These are phyloP conservation scores for Populus hybrid DNA, from an alignment of 441 rosid genomes.

Conservation along the genomic window DNA sequence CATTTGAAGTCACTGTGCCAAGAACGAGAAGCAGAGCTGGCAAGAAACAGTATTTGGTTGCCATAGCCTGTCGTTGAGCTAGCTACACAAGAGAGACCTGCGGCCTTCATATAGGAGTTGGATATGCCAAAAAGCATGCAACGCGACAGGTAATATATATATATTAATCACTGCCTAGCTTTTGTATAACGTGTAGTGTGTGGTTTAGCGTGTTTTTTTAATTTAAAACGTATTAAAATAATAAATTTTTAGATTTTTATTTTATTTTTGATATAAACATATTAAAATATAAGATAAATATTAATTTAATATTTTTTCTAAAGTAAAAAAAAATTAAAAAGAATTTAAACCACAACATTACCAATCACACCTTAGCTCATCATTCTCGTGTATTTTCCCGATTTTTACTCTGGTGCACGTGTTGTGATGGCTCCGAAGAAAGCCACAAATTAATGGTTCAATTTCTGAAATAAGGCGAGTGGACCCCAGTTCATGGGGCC, in stretches of 20 bases:
- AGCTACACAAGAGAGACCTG: neutral
- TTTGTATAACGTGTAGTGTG: too few species aligned
- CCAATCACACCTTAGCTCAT: neutral
- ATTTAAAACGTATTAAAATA: too few species aligned
- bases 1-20: neutral
- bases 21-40: constrained; percentile 5
- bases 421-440: neutral
- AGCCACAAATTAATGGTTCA: neutral
- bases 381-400: neutral
- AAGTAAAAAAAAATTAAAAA: too few species aligned
- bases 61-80: constrained; percentile 4
- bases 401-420: neutral
- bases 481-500: neutral
- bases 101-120: neutral
- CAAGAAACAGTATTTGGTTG: neutral
- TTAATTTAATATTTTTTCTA: too few species aligned
- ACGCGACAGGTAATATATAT: too few species aligned
- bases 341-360: too few species aligned
- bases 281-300: too few species aligned
- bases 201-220: too few species aligned
- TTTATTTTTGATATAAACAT: too few species aligned
- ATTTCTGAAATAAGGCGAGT: neutral
- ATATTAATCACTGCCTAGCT: too few species aligned
- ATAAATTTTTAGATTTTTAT: too few species aligned
- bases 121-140: neutral